Conservation (phyloP, 805 yeast genomes). For the Zygoascus biomembranicola region DNA sequence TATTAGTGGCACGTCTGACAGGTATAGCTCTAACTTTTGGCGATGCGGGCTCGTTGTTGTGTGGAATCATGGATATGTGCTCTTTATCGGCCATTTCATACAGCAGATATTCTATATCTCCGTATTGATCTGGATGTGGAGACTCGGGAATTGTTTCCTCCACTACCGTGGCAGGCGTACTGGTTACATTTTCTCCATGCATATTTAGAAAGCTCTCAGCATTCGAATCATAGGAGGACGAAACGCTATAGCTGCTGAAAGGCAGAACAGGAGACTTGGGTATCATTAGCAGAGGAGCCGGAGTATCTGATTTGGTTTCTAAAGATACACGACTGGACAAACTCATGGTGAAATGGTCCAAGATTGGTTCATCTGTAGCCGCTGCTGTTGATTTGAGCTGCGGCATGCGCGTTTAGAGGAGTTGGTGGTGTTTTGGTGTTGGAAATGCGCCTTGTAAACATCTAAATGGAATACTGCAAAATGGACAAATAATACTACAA, state of each 20-base stretch:
- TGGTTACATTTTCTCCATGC: neutral
- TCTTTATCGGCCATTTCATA: neutral
- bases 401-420: neutral
- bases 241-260: neutral
- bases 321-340: no score
- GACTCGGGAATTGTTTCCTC: neutral
- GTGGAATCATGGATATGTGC: neutral
- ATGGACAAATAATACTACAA: no score
- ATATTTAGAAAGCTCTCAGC: constrained; percentile 2
- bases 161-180: neutral
- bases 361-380: no score
- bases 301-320: neutral
- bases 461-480: no score
- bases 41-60: neutral
- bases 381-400: neutral
- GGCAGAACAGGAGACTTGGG: neutral
- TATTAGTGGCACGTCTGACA: neutral
- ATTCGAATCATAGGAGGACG: neutral
- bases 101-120: neutral
- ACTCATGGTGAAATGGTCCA: no score
- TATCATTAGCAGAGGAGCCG: neutral
- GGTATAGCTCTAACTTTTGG: neutral
- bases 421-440: neutral
- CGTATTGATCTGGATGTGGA: constrained; percentile 1
- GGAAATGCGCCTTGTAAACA: no score